Conservation (phyloP, 768 basidiomycete species). For the Heimioporus sp. region DNA sequence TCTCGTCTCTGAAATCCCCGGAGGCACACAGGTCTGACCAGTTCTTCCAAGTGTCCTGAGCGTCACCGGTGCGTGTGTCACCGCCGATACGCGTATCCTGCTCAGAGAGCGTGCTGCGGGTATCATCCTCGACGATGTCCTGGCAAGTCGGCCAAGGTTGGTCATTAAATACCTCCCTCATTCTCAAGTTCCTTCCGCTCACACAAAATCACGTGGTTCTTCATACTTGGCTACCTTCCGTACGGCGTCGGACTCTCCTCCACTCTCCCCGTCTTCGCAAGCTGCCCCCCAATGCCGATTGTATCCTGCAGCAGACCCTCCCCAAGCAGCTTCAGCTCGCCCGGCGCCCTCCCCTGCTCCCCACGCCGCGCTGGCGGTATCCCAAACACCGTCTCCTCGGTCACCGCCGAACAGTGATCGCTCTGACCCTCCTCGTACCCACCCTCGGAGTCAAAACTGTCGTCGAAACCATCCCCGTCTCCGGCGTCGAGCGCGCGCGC, state of each 20-base stretch:
- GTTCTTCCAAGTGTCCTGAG: constrained; percentile 7
- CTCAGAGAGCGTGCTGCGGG: constrained; percentile 24
- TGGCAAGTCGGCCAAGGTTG: background rate
- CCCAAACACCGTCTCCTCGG: constrained; percentile 74
- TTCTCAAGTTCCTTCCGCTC: constrained; percentile 26
- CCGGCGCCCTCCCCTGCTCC: constrained; percentile 23
- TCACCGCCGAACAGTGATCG: constrained; percentile 23
- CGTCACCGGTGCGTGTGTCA: constrained; percentile 8
- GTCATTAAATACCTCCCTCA: too few species aligned
- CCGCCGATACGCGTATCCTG: constrained; percentile 17
- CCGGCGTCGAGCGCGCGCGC: constrained; percentile 35
- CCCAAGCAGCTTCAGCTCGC: constrained; percentile 55
- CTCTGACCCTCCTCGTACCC: constrained; percentile 23
- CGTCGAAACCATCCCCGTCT: constrained; percentile 48
- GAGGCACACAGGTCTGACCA: constrained; percentile 6
- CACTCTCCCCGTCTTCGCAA: constrained; percentile 45
- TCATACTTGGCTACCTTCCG: constrained; percentile 12
- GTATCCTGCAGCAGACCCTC: constrained; percentile 63
- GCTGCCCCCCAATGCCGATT: constrained; percentile 54
- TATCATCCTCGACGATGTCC: constrained; percentile 23
- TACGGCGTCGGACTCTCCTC: constrained; percentile 68
- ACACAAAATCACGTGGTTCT: constrained; percentile 17
- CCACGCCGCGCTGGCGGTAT: constrained; percentile 51
- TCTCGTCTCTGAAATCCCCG: constrained; percentile 1
- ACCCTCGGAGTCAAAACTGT: constrained; percentile 47